These are phyloP conservation scores for Caryopteris hybrid DNA, from an alignment of 305 asterid species.

Conservation along the genomic window DNA sequence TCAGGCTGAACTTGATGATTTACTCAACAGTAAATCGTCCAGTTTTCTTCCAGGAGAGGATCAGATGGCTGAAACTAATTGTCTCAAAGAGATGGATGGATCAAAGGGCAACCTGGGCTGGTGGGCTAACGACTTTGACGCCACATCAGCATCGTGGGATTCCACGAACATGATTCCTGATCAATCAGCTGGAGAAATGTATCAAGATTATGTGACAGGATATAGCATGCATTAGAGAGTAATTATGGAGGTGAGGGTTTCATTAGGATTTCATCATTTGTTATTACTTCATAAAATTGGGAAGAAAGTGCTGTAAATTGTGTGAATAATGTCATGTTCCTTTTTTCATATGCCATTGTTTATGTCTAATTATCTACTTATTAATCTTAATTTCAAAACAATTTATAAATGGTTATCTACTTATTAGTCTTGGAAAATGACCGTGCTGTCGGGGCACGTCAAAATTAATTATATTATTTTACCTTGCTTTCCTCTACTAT, in stretches of 20 bases:
- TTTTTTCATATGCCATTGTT: not conserved
- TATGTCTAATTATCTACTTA: too few species aligned
- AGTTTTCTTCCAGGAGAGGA: slow-evolving; percentile 6
- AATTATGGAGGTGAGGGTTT: slow-evolving; percentile 4
- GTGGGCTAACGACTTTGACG: slow-evolving; percentile 59
- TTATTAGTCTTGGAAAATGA: too few species aligned
- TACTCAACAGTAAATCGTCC: slow-evolving; percentile 30
- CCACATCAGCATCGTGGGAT: slow-evolving; percentile 51
- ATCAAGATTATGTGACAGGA: slow-evolving; percentile 36
- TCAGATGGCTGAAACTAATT: slow-evolving; percentile 33
- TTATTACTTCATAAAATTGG: slow-evolving; percentile 28
- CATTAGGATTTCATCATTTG: slow-evolving; percentile 20
- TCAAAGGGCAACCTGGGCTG: slow-evolving; percentile 37
- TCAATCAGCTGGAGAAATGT: slow-evolving; percentile 34
- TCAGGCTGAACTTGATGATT: slow-evolving; percentile 50
- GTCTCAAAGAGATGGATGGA: slow-evolving; percentile 36
- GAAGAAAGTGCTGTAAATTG: slow-evolving; percentile 38
- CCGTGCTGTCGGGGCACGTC: too few species aligned
- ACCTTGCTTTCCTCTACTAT: too few species aligned
- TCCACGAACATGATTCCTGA: slow-evolving; percentile 35
- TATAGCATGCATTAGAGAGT: slow-evolving; percentile 29
- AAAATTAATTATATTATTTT: too few species aligned
- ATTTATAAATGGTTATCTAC: too few species aligned
- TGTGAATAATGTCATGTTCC: slow-evolving; percentile 36
- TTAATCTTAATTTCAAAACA: not conserved